Base-by-base conservation (phyloP, 331 rosid species). In the Arachis monticola region DNA sequence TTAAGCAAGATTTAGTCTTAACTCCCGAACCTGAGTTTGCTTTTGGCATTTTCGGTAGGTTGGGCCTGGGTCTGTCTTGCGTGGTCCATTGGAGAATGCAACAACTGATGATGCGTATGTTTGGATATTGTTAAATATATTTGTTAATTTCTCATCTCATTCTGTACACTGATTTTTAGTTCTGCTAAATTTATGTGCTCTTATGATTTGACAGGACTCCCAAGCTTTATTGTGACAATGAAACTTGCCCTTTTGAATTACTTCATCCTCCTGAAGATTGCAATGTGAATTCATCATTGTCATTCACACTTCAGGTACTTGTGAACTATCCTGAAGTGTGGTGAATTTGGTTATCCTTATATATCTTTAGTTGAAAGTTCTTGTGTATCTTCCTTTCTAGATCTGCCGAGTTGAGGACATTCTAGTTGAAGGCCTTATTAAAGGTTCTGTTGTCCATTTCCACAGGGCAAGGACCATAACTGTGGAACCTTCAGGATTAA, bases 211-310 rank as follows among this genome's bases (percentile, higher is more conserved):
- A 50, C 84, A 89, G 97, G 78, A 90, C 96, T 41, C 99, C 98
- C 64, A 90, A 80, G 85, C 90, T 95, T 47, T 87, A 87, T 64
- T 95, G 99, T 80, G 88, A 81, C 77, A 83, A 82, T 32, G 48
- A 89, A 77, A 81, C 82, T 73, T 95, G 99, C 78, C 98, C 99
- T 6, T 6, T 62, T 61, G 99, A 95, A 64, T 86, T 95, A 74
- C 79, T 92, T 73, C 90, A 85, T 70, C 99, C 99, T 42, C 99
- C 99, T 44, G 98, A 95, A 83, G 99, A 95, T 86, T 95, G 99
- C 88, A 95, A 92, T 73, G 98, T 95, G 81, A 95, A 95, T 80
- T 81, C 99, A 63, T 95, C 99, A 14, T 74, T 95, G 72, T 80
- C 98, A 72, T 95, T 95, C 85, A 95, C 99, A 7, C 90, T 95